Percentiles rank a stretch among this genome's conserved stretches.
Evolutionary conservation across 2,329 filamentous ascomycete genomes (phyloP).

Genomic region (Ambrosiella xylebori): DNA sequence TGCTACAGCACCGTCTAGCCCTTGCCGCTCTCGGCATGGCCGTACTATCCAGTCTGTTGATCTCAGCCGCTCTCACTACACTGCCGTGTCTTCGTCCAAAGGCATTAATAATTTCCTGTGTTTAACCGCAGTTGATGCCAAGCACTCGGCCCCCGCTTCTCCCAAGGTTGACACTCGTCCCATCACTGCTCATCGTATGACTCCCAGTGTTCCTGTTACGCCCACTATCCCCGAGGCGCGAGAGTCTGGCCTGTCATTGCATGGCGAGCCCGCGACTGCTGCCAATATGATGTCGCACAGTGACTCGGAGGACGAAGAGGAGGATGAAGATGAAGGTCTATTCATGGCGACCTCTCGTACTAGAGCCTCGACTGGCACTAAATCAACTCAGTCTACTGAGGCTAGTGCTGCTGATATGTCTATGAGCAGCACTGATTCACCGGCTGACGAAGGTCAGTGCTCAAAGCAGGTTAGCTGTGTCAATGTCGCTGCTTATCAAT

Average conservation of each 20-base stretch:
- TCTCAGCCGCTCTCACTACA: constrained; percentile 16
- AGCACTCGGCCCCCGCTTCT: constrained; percentile 16
- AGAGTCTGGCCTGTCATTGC: neutral
- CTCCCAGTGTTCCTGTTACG: constrained; percentile 15
- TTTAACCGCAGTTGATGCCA: constrained; percentile 13
- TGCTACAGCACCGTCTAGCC: constrained; percentile 10
- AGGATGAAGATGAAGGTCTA: neutral
- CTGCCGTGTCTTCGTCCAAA: constrained; percentile 5
- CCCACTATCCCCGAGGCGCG: constrained; percentile 13
- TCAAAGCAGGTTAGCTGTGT: constrained; percentile 21
- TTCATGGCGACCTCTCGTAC: constrained; percentile 1
- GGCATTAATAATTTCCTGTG: constrained; percentile 11
- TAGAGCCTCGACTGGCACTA: constrained; percentile 15
- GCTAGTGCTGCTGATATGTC: constrained; percentile 28
- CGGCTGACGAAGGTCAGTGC: constrained; percentile 5
- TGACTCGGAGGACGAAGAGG: no score
- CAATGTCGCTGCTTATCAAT: constrained; percentile 37
- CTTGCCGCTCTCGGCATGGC: constrained; percentile 23
- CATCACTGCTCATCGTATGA: constrained; percentile 28
- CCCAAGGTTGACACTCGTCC: constrained; percentile 25
- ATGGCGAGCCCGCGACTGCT: neutral
- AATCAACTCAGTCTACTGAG: constrained; percentile 33
- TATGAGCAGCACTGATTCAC: constrained; percentile 36
- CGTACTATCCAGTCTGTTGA: constrained; percentile 31
- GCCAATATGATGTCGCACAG: no score